phyloP scores from a whole-genome alignment of 305 asterid genomes.

The Fraxinus albicans region DNA sequence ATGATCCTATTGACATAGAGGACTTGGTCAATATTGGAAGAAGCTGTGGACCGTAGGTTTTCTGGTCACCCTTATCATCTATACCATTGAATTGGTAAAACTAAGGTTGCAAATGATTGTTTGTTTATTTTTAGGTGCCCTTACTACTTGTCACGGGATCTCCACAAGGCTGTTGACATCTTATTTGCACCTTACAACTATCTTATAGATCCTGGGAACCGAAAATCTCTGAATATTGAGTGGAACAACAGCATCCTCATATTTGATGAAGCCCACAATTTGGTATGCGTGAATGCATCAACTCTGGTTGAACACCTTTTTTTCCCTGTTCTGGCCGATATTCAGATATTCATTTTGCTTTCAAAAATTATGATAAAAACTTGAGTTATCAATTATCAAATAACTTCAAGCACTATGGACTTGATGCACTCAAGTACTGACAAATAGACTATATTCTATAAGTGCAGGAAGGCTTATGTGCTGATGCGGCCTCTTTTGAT shows the following conservation, averaged over 20 bases:
- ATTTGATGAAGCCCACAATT: slow-evolving; percentile 99
- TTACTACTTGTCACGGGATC: slow-evolving; percentile 84
- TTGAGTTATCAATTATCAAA: slow-evolving; percentile 3
- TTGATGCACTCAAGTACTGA: slow-evolving; percentile 26
- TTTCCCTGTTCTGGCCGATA: slow-evolving; percentile 18
- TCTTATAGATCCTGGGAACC: slow-evolving; percentile 81
- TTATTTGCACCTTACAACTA: slow-evolving; percentile 98
- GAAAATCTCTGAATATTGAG: slow-evolving; percentile 64
- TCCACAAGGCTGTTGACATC: slow-evolving; percentile 87
- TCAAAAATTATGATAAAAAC: slow-evolving; percentile 10
- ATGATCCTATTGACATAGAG: slow-evolving; percentile 96
- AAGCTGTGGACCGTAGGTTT: slow-evolving; percentile 86
- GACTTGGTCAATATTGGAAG: slow-evolving; percentile 91
- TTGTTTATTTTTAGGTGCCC: slow-evolving; percentile 72
- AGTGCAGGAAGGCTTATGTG: slow-evolving; percentile 89
- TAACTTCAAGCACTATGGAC: slow-evolving; percentile 12
- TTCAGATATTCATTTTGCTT: slow-evolving; percentile 13
- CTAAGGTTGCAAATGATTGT: slow-evolving; percentile 30
- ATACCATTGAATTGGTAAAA: slow-evolving; percentile 22
- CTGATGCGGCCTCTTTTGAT: slow-evolving; percentile 99
- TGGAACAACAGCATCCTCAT: slow-evolving; percentile 85
- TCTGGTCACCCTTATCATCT: slow-evolving; percentile 25
- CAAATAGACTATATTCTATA: slow-evolving; percentile 18
- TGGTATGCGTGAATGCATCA: slow-evolving; percentile 49
- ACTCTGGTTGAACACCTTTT: slow-evolving; percentile 25